Evolutionary conservation across 805 yeast species (phyloP).

Genomic region (Wickerhamomyces sydowiorum): DNA sequence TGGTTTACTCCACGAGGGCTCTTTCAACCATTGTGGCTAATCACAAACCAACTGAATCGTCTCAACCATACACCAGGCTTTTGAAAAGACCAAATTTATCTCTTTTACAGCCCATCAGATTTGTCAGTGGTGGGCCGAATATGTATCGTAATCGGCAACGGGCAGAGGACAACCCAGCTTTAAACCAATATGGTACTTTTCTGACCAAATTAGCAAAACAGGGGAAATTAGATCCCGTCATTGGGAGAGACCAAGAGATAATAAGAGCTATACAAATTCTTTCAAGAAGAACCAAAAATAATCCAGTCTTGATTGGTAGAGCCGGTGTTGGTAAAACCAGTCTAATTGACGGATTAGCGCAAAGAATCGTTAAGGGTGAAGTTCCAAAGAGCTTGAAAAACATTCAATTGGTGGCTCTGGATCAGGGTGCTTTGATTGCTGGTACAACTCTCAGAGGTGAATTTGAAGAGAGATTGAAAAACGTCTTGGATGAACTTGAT

Average conservation of each 20-base stretch:
- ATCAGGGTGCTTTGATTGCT: conserved; percentile 82
- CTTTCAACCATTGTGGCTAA: no score
- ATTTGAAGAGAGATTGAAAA: conserved; percentile 84
- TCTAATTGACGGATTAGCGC: conserved; percentile 94
- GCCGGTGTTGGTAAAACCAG: conserved; percentile 99
- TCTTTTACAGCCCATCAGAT: conserved; percentile 6
- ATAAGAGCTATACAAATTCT: conserved; percentile 88
- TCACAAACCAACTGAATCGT: background rate
- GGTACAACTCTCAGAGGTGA: conserved; percentile 97
- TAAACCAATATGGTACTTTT: conserved; percentile 81
- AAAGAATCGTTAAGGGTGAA: conserved; percentile 82
- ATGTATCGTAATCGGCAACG: conserved; percentile 41
- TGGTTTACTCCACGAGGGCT: no score
- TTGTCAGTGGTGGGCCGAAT: conserved; percentile 12
- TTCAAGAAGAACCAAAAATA: conserved; percentile 89
- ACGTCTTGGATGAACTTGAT: conserved; percentile 78
- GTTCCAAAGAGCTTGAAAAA: conserved; percentile 93
- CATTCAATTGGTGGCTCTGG: conserved; percentile 77
- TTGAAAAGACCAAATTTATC: background rate
- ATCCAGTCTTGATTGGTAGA: conserved; percentile 90
- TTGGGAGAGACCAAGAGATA: conserved; percentile 95
- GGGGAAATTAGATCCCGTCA: conserved; percentile 93
- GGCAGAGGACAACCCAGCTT: conserved; percentile 59
- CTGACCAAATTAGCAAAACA: conserved; percentile 80
- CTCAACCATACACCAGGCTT: background rate